Base-by-base conservation (phyloP, 345 rosid species). In the Brassica juncea region DNA sequence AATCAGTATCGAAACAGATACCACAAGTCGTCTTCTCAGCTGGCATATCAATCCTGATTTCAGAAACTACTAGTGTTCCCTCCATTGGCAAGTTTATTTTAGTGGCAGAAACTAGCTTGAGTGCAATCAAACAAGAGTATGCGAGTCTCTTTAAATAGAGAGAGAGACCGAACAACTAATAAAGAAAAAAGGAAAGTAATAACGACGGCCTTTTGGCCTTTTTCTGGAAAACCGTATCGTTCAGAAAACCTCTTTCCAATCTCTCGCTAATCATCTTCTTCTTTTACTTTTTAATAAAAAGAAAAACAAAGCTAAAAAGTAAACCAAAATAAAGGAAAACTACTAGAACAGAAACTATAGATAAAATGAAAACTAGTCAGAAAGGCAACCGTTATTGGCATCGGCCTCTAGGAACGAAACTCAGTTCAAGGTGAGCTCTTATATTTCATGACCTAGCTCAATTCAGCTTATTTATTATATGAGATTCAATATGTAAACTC, bases 351-450 rank as follows among this genome's bases (percentile, higher is more conserved):
- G 25, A 23, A 23, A 23, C 25, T 23, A 23, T 23, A 23, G 25
- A 23, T 23, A 23, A 23, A 23, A 23, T 23, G 2, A 1, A 23
- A 23, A 23, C 25, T 23, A 23, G 25, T 23, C 25, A 23, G 25
- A 23, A 23, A 23, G 25, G 87, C 39, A 94, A 91, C 73, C 86
- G 98, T 3, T 94, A 94, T 74, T 94, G 98, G 98, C 93, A 58
- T 94, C 95, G 2, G 70, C 87, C 19, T 94, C 98, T 59, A 21
- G 61, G 72, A 85, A 81, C 83, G 97, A 94, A 23, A 23, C 25
- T 23, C 25, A 23, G 25, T 1, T 23, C 25, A 23, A 0, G 1
- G 25, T 23, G 25, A 23, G 25, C 25, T 23, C 25, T 23, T 23
- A 23, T 23, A 23, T 23, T 23, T 23, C 25, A 23, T 23, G 25